Evolutionary conservation across 768 basidiomycete species (phyloP), one percentile per base, ranked within the genome.

Genomic region (Epithele typhae): DNA sequence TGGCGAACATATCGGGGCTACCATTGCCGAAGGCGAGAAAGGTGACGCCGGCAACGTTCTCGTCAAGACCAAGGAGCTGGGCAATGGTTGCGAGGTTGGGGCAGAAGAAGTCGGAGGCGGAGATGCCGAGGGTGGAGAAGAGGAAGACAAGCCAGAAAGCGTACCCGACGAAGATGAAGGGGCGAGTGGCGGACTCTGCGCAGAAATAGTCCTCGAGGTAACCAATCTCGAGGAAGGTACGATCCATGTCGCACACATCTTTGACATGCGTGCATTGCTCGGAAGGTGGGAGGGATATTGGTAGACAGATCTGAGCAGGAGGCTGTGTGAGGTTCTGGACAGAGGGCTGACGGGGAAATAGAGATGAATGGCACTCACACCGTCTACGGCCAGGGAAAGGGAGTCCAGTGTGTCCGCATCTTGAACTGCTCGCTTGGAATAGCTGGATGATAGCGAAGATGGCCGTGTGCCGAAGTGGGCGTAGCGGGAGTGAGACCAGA

Each of bases 1-100:
- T 99, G 5, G 92, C 86, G 65, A 97, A 98, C 4, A 98, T 78
- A 63, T 97, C 95, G 0, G 95, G 95, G 59, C 91, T 93, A 24
- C 94, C 95, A 61, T 98, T 98, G 33, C 95, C 95, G 61, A 97
- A 94, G 0, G 96, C 96, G 23, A 99, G 76, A 56, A 99, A 89
- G 0, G 96, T 99, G 19, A 98, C 94, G 0, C 96, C 96, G 0
- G 96, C 93, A 14, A 97, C 83, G 45, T 90, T 89, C 62, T 99
- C 93, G 57, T 89, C 88, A 33, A 99, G 67, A 0, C 92, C 88
- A 4, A 99, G 78, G 3, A 89, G 69, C 40, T 84, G 78, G 0
- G 95, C 82, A 25, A 97, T 86, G 1, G 94, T 91, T 0, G 88
- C 87, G 15, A 99, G 77, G 64, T 99, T 98, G 1, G 94, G 94